These are phyloP conservation scores for Hypericum perforatum DNA, from an alignment of 345 rosid genomes.

Conservation along the genomic window DNA sequence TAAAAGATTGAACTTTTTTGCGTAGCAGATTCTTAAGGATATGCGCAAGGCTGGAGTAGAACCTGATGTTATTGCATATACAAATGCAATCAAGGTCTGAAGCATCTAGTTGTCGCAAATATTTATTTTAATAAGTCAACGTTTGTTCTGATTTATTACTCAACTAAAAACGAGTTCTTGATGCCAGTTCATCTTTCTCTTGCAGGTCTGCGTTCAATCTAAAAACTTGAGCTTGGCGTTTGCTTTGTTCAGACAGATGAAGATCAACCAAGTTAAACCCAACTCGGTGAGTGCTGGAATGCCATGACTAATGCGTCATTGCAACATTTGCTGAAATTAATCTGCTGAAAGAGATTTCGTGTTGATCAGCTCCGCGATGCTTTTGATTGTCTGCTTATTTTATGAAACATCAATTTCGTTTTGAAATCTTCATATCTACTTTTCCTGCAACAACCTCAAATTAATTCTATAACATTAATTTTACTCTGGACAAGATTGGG, in stretches of 20 bases:
- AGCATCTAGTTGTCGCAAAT: conserved; percentile 9
- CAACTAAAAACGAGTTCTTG: conserved; percentile 1
- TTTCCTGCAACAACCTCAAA: no score
- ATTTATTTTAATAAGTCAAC: not conserved
- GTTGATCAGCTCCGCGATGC: not conserved
- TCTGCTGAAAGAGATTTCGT: conserved; percentile 2
- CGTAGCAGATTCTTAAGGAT: conserved; percentile 70
- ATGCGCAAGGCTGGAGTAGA: conserved; percentile 58
- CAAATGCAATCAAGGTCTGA: conserved; percentile 79
- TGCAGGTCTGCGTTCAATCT: conserved; percentile 62
- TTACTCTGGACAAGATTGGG: no score
- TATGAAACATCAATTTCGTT: no score
- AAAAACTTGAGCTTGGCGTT: conserved; percentile 59
- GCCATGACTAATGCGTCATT: not conserved
- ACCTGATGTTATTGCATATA: conserved; percentile 89
- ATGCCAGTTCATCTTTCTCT: conserved; percentile 13
- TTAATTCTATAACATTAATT: no score
- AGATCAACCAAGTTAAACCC: conserved; percentile 59
- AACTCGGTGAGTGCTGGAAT: conserved; percentile 46
- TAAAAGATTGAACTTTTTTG: conserved; percentile 1
- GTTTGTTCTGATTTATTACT: not conserved
- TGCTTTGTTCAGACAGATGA: conserved; percentile 75
- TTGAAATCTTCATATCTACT: no score
- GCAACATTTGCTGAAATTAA: not conserved
- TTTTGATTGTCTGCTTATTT: no score